A percentile compares a stretch with the other conserved stretches of the same genome.
These are phyloP conservation scores for Annona squamosa DNA, from an alignment of 164 flowering plant species.

Conservation along the genomic window DNA sequence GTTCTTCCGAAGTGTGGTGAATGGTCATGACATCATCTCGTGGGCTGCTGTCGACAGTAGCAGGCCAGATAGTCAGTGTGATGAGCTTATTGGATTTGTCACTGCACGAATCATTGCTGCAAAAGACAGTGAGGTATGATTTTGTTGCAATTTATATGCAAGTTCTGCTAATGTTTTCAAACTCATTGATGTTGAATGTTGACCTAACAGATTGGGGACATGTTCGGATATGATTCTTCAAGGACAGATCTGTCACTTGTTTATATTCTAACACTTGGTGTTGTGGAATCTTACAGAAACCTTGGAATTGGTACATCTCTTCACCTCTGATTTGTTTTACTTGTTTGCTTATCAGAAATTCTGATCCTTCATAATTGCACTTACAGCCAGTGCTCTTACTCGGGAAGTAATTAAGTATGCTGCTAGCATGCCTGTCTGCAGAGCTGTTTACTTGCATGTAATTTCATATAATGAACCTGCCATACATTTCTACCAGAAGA, in stretches of 20 bases:
- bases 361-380: conserved; percentile 10
- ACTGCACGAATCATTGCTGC: conserved; percentile 72
- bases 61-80: conserved; percentile 47
- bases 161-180: not conserved
- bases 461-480: conserved; percentile 83
- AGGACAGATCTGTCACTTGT: conserved; percentile 58
- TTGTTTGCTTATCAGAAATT: not conserved
- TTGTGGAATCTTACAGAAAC: conserved; percentile 72
- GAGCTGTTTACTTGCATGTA: conserved; percentile 90
- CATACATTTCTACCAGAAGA: conserved; percentile 71
- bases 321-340: conserved; percentile 2
- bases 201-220: conserved; percentile 61
- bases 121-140: conserved; percentile 78
- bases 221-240: conserved; percentile 51
- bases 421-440: conserved; percentile 52
- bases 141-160: not conserved
- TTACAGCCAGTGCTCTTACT: conserved; percentile 69
- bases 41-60: conserved; percentile 95
- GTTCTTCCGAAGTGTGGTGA: conserved; percentile 83
- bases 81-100: conserved; percentile 91
- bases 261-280: conserved; percentile 89
- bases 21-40: conserved; percentile 72
- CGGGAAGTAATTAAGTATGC: conserved; percentile 80
- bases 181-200: conserved; percentile 6
- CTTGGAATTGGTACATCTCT: conserved; percentile 64